Evolutionary conservation across 2,329 filamentous ascomycete species (phyloP), one percentile per base, ranked within the genome.

Genomic region (Fusarium avenaceum): DNA sequence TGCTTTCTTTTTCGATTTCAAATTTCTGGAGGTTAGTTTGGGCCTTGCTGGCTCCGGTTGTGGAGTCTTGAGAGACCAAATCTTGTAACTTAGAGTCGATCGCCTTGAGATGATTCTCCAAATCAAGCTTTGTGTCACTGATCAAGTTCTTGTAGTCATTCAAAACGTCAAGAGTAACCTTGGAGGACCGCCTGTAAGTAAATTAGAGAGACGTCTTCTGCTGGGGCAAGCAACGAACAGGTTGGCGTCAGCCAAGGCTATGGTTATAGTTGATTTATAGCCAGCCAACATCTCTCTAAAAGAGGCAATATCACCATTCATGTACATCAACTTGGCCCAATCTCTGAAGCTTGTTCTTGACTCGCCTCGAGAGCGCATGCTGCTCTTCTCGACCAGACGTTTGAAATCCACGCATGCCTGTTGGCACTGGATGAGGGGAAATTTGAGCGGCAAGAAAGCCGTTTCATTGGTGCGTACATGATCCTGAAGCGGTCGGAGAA

Each of bases 241-340:
- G 28, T 63, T 71, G 20, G 67, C 64, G 35, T 72, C 65, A 14
- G 65, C 67, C 6, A 74, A 46, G 9, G 71, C 69, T 39, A 74
- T 70, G 26, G 46, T 45, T 28, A 73, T 74, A 9, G 69, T 73
- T 8, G 70, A 55, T 45, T 82, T 83, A 61, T 83, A 83, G 33
- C 76, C 78, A 35, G 80, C 77, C 17, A 84, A 63, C 35, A 80
- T 65, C 22, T 76, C 65, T 47, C 72, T 77, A 48, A 84, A 84
- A 43, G 74, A 76, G 57, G 77, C 75, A 39, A 84, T 79, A 65
- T 83, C 76, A 43, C 80, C 76, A 30, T 78, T 79, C 77, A 82
- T 81, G 51, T 82, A 84, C 62, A 67, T 78, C 40, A 84, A 65
- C 64, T 75, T 81, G 6, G 78, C 78, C 82, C 79, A 84, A 62